Evolutionary conservation across 23 red algal species (phyloP).

Genomic region (Gracilaria gracilis): DNA sequence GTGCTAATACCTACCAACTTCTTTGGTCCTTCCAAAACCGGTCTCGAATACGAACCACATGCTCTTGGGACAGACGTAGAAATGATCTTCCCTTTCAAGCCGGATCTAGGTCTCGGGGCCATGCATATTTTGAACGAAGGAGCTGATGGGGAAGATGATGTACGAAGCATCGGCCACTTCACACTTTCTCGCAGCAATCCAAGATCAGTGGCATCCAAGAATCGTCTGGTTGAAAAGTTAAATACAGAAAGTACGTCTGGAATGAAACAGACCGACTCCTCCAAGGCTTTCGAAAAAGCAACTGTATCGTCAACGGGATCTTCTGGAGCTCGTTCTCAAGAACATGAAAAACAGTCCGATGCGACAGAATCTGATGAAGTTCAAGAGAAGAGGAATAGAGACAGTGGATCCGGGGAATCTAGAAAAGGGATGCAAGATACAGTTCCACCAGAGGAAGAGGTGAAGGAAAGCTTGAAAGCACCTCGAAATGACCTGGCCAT

Average conservation of each 20-base stretch:
- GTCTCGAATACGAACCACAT: constrained; percentile 16
- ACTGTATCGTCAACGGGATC: constrained; percentile 7
- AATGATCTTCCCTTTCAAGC: constrained; percentile 77
- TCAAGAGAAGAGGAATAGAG: background rate
- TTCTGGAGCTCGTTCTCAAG: constrained; percentile 8
- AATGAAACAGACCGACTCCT: constrained; percentile 5
- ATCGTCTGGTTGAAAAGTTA: constrained; percentile 1
- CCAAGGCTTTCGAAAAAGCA: constrained; percentile 2
- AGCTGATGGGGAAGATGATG: constrained; percentile 15
- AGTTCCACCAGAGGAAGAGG: background rate
- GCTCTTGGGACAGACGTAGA: constrained; percentile 63
- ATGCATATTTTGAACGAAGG: constrained; percentile 66
- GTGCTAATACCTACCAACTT: constrained; percentile 70
- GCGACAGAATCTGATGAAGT: background rate
- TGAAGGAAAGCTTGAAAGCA: constrained; percentile 8
- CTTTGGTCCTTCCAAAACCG: constrained; percentile 40
- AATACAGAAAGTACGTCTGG: constrained; percentile 14
- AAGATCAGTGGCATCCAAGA: background rate
- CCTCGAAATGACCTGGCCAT: constrained; percentile 50
- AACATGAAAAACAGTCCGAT: background rate
- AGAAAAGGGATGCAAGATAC: background rate
- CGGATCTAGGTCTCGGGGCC: constrained; percentile 56
- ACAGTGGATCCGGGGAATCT: background rate
- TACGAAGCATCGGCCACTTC: constrained; percentile 36
- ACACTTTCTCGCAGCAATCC: constrained; percentile 7